Conservation (phyloP, 2,329 filamentous ascomycete genomes). For the Tolypocladium tundrense region DNA sequence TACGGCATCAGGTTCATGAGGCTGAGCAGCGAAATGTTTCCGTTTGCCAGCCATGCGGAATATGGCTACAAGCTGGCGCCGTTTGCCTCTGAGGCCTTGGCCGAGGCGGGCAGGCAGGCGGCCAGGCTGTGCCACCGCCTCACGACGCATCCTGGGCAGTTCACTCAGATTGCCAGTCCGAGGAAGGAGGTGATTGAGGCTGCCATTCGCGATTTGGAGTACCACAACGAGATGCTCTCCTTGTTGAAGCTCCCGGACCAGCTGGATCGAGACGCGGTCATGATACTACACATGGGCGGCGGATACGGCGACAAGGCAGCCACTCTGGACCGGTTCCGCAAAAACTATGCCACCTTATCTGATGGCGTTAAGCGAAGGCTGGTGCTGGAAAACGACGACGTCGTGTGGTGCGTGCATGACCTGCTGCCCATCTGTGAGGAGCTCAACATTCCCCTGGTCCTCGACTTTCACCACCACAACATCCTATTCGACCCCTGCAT, state of each 20-base stretch:
- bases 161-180: constrained; percentile 83
- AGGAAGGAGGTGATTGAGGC: constrained; percentile 65
- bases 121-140: constrained; percentile 73
- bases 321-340: constrained; percentile 66
- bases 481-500: constrained; percentile 71
- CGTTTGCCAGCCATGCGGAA: constrained; percentile 80
- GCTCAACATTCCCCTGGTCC: constrained; percentile 82
- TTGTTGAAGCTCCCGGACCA: constrained; percentile 70
- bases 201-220: constrained; percentile 72
- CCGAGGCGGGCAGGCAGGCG: constrained; percentile 65
- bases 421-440: constrained; percentile 84
- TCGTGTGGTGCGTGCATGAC: constrained; percentile 87
- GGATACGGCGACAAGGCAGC: constrained; percentile 78
- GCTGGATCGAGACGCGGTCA: constrained; percentile 74
- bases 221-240: constrained; percentile 76
- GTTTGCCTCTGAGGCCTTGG: constrained; percentile 70
- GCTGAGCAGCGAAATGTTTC: constrained; percentile 92
- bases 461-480: constrained; percentile 94
- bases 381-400: constrained; percentile 90
- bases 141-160: constrained; percentile 86
- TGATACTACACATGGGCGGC: constrained; percentile 91
- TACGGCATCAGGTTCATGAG: constrained; percentile 90
- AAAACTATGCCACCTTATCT: constrained; percentile 60
- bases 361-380: constrained; percentile 66
- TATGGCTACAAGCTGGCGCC: constrained; percentile 78